Conservation (phyloP, 1,284 basidiomycete species). For the Stereum hirsutum region DNA sequence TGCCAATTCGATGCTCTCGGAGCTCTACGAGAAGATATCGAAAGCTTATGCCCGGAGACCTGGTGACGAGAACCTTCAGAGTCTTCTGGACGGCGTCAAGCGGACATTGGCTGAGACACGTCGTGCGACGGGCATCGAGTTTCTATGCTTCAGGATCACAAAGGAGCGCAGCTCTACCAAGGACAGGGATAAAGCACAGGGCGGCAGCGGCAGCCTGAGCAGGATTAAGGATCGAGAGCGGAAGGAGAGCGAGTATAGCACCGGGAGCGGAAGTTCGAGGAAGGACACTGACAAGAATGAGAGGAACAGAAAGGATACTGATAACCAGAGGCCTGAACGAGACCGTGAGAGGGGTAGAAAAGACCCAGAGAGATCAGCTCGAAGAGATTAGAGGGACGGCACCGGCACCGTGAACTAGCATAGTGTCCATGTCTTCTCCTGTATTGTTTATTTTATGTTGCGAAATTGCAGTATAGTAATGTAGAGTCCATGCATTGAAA, state of each 20-base stretch:
- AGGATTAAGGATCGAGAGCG: background rate
- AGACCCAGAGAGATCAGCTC: too few species aligned
- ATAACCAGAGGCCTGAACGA: too few species aligned
- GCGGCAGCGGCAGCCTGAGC: background rate
- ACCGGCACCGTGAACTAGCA: too few species aligned
- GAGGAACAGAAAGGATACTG: background rate
- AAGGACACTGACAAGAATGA: slow-evolving; percentile 9
- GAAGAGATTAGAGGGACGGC: too few species aligned
- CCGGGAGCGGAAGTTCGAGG: background rate
- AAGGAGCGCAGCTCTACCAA: slow-evolving; percentile 26
- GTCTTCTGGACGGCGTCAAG: slow-evolving; percentile 88
- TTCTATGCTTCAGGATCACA: slow-evolving; percentile 79
- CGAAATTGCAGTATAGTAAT: too few species aligned
- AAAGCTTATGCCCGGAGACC: slow-evolving; percentile 78
- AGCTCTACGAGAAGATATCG: slow-evolving; percentile 92
- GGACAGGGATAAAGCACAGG: background rate
- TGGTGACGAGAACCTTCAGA: slow-evolving; percentile 76
- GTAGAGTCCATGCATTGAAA: too few species aligned
- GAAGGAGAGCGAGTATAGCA: background rate
- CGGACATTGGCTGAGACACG: slow-evolving; percentile 82
- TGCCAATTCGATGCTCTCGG: slow-evolving; percentile 78
- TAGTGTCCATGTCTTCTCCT: too few species aligned
- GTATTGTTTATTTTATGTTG: too few species aligned
- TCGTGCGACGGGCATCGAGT: slow-evolving; percentile 89
- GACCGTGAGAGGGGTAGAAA: too few species aligned